Evolutionary conservation across 805 yeast genomes (phyloP).

Genomic region (Metschnikowia noctiluminum): DNA sequence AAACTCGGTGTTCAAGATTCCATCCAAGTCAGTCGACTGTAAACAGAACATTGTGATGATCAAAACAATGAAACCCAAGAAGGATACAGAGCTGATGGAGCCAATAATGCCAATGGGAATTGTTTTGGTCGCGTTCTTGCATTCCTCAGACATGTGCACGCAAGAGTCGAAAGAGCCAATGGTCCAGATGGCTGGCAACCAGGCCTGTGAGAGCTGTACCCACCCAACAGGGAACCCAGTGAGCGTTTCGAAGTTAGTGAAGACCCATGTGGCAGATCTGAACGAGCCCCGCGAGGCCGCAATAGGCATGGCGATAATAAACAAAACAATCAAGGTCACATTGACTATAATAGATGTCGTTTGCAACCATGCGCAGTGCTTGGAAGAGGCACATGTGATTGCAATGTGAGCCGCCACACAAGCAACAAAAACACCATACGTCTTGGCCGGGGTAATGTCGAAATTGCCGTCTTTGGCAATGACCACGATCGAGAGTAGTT

Average conservation of each 20-base stretch:
- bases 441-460: constrained; percentile 48
- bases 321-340: constrained; percentile 47
- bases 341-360: constrained; percentile 55
- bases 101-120: constrained; percentile 65
- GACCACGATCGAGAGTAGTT: constrained; percentile 56
- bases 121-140: constrained; percentile 56
- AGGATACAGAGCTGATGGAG: constrained; percentile 56
- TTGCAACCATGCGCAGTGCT: constrained; percentile 56
- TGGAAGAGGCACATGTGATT: constrained; percentile 56
- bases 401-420: constrained; percentile 50
- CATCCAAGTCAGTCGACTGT: constrained; percentile 37
- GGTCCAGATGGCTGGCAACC: constrained; percentile 73
- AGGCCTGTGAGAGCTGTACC: constrained; percentile 42
- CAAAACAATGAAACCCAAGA: constrained; percentile 53
- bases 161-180: constrained; percentile 72
- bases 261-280: constrained; percentile 52
- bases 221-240: constrained; percentile 61
- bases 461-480: constrained; percentile 54
- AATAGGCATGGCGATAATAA: constrained; percentile 62
- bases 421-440: constrained; percentile 66
- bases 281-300: constrained; percentile 44
- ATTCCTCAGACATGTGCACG: constrained; percentile 73
- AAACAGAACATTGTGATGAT: constrained; percentile 55
- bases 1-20: constrained; percentile 19
- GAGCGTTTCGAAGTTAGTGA: constrained; percentile 48